Conservation (phyloP, 176 grass and related monocot species). For the Elymus sibiricus region DNA sequence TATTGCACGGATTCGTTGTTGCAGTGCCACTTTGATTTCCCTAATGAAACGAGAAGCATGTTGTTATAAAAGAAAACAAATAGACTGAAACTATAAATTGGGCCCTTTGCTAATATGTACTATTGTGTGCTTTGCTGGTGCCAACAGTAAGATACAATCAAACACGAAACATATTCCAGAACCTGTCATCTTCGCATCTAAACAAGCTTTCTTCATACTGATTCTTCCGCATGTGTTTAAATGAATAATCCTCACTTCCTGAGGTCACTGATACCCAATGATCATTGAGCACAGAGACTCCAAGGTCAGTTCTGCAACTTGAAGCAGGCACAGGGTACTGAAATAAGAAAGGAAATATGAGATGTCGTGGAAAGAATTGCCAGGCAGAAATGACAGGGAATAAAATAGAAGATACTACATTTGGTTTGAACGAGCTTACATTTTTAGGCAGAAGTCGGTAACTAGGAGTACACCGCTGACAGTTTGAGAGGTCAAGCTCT, state of each 20-base stretch:
- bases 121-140: background rate
- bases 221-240: slow-evolving; percentile 90
- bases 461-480: slow-evolving; percentile 70
- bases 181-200: slow-evolving; percentile 88
- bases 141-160: background rate
- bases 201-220: slow-evolving; percentile 91
- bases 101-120: background rate
- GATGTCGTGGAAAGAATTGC: background rate
- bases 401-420: background rate
- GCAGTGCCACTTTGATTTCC: background rate
- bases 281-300: slow-evolving; percentile 61
- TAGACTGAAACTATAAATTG: background rate
- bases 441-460: slow-evolving; percentile 82
- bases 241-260: slow-evolving; percentile 90
- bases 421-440: slow-evolving; percentile 29
- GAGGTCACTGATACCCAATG: slow-evolving; percentile 79
- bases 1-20: background rate
- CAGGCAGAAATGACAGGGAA: background rate
- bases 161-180: background rate
- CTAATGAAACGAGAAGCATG: background rate
- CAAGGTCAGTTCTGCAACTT: slow-evolving; percentile 64
- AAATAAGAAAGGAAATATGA: slow-evolving; percentile 13
- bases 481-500: slow-evolving; percentile 75
- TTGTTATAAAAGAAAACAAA: background rate
- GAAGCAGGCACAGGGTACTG: slow-evolving; percentile 66